Conservation (phyloP, 306 rosid species). For the Pachyrhizus erosus region DNA sequence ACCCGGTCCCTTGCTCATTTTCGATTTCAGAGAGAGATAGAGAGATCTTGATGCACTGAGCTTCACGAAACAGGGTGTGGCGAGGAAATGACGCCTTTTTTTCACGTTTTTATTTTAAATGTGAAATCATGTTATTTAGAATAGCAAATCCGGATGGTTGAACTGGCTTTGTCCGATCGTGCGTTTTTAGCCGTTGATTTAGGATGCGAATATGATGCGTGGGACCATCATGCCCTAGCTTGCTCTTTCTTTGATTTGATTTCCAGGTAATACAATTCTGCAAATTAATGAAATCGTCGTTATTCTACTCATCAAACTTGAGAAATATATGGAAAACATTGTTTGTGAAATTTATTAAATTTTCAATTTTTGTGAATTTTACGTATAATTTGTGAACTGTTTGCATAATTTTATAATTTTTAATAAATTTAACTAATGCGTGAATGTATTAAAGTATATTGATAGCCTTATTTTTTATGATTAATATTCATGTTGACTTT, state of each 20-base stretch:
- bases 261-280: background rate
- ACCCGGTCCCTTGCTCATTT: slow-evolving; percentile 91
- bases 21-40: slow-evolving; percentile 38
- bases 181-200: slow-evolving; percentile 44
- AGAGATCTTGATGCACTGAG: slow-evolving; percentile 34
- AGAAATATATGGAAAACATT: too few species aligned
- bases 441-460: too few species aligned
- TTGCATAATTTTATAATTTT: too few species aligned
- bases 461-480: too few species aligned
- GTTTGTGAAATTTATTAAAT: too few species aligned
- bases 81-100: slow-evolving; percentile 43
- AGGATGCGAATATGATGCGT: slow-evolving; percentile 11
- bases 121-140: background rate
- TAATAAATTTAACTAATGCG: too few species aligned
- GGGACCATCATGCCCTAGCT: background rate
- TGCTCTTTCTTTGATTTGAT: slow-evolving; percentile 19
- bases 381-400: too few species aligned
- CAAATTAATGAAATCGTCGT: too few species aligned
- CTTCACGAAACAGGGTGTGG: slow-evolving; percentile 38
- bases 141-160: slow-evolving; percentile 30
- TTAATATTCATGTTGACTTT: too few species aligned
- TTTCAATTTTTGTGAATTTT: too few species aligned
- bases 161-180: slow-evolving; percentile 6
- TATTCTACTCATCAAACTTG: too few species aligned
- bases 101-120: slow-evolving; percentile 7